Evolutionary conservation across 768 basidiomycete species (phyloP).

Genomic region (Coprinopsis sp.): DNA sequence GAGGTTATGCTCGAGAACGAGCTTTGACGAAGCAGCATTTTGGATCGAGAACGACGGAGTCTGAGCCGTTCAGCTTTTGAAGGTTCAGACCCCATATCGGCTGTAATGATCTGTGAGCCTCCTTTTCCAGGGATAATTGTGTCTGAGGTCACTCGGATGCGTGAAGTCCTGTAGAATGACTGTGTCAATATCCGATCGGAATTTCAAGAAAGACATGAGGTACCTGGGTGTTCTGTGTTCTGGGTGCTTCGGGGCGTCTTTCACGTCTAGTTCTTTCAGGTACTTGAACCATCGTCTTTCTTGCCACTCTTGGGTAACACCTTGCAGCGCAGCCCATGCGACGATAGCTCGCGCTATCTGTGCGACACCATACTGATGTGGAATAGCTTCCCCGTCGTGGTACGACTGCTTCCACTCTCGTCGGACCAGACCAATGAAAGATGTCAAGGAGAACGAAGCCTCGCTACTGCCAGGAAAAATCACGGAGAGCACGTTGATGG

Average conservation of each 20-base stretch:
- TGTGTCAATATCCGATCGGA: slow-evolving; percentile 5
- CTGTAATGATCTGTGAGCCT: slow-evolving; percentile 68
- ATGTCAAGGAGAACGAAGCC: slow-evolving; percentile 74
- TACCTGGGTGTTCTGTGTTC: slow-evolving; percentile 30
- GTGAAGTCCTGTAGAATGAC: slow-evolving; percentile 38
- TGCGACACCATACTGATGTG: slow-evolving; percentile 55
- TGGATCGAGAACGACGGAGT: background rate
- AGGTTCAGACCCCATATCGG: slow-evolving; percentile 70
- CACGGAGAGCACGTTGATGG: slow-evolving; percentile 66
- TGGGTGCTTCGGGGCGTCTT: slow-evolving; percentile 34
- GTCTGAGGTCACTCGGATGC: slow-evolving; percentile 69
- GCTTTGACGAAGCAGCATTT: slow-evolving; percentile 12
- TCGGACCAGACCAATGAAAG: slow-evolving; percentile 76
- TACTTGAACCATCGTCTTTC: slow-evolving; percentile 65
- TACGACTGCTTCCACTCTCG: slow-evolving; percentile 67
- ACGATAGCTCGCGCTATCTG: slow-evolving; percentile 68
- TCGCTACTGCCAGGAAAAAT: slow-evolving; percentile 76
- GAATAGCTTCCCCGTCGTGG: slow-evolving; percentile 40
- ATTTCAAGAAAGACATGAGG: slow-evolving; percentile 5
- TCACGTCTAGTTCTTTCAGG: slow-evolving; percentile 63
- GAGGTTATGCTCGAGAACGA: slow-evolving; percentile 9
- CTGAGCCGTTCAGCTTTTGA: slow-evolving; percentile 1
- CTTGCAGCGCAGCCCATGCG: slow-evolving; percentile 78
- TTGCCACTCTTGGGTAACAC: slow-evolving; percentile 77
- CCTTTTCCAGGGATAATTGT: slow-evolving; percentile 60